Percentiles rank a stretch among this genome's conserved stretches.
Evolutionary conservation across 2,329 filamentous ascomycete species (phyloP).

Genomic region (Fusarium phyllophilum): DNA sequence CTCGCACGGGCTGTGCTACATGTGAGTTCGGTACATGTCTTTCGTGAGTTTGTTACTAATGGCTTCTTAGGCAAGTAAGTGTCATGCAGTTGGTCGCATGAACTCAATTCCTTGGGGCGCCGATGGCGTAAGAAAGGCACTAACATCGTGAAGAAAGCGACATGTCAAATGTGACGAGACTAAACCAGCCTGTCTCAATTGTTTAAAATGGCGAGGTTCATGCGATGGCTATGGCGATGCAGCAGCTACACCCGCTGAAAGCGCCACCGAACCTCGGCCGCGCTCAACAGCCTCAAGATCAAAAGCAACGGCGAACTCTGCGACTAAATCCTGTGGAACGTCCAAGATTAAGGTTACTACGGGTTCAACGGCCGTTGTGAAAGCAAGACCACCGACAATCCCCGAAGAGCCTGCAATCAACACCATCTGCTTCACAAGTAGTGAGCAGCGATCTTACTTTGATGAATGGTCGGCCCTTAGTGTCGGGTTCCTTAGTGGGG

Average conservation of each 20-base stretch:
- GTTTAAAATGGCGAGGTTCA: slow-evolving; percentile 54
- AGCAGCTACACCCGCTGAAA: slow-evolving; percentile 11
- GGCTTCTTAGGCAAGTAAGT: slow-evolving; percentile 49
- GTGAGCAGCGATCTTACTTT: slow-evolving; percentile 52
- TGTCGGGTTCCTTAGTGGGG: slow-evolving; percentile 50
- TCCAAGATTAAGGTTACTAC: slow-evolving; percentile 31
- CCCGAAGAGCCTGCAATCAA: slow-evolving; percentile 49
- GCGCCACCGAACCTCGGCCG: slow-evolving; percentile 9
- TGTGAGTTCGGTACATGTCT: slow-evolving; percentile 44
- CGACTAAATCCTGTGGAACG: slow-evolving; percentile 9
- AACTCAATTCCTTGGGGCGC: not conserved
- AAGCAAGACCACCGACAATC: slow-evolving; percentile 45
- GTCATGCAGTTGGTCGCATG: not conserved
- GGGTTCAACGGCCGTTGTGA: slow-evolving; percentile 41
- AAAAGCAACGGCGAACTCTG: not conserved
- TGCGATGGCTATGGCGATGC: slow-evolving; percentile 50
- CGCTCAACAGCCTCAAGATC: slow-evolving; percentile 19
- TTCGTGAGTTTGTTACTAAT: slow-evolving; percentile 10
- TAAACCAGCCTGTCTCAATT: slow-evolving; percentile 54
- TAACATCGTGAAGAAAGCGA: slow-evolving; percentile 48
- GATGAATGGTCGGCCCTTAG: slow-evolving; percentile 52
- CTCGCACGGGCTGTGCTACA: slow-evolving; percentile 52
- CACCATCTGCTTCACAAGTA: slow-evolving; percentile 48
- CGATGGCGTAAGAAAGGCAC: slow-evolving; percentile 1
- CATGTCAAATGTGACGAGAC: slow-evolving; percentile 57